Evolutionary conservation across 1,284 basidiomycete species (phyloP).

Genomic region (Rugosomyces carneus): DNA sequence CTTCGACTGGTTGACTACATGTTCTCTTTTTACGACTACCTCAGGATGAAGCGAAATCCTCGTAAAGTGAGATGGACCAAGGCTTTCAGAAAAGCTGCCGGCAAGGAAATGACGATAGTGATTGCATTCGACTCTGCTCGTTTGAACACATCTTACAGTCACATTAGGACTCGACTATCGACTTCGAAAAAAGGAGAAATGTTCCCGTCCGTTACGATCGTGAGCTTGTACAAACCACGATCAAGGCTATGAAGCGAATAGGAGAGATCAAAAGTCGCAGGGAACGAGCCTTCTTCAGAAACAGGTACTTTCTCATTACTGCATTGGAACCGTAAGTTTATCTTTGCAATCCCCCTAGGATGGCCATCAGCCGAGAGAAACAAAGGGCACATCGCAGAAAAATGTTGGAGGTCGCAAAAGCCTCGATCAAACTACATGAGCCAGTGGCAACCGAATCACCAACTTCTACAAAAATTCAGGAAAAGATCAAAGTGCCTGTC

Average conservation of each 20-base stretch:
- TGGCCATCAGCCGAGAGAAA: conserved; percentile 74
- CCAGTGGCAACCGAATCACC: conserved; percentile 47
- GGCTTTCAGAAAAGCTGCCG: conserved; percentile 97
- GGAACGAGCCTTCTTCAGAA: conserved; percentile 97
- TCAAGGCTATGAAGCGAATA: conserved; percentile 95
- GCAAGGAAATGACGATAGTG: conserved; percentile 99
- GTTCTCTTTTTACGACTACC: conserved; percentile 9
- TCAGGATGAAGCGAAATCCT: conserved; percentile 98
- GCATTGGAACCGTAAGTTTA: neutral
- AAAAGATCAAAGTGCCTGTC: conserved; percentile 77
- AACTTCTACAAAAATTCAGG: conserved; percentile 47
- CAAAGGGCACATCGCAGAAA: conserved; percentile 64
- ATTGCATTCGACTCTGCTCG: conserved; percentile 15
- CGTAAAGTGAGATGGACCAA: conserved; percentile 99
- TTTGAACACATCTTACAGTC: conserved; percentile 5
- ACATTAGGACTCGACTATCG: conserved; percentile 89
- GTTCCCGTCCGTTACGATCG: conserved; percentile 97
- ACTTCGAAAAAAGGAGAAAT: conserved; percentile 99
- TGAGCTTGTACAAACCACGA: conserved; percentile 89
- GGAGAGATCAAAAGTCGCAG: conserved; percentile 89
- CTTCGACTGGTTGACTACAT: neutral
- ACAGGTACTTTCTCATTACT: conserved; percentile 49
- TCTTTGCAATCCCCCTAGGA: conserved; percentile 43
- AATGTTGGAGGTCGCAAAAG: conserved; percentile 49
- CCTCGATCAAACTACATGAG: conserved; percentile 67